phyloP scores from a whole-genome alignment of 1,284 basidiomycete species.

The Filobasidium uniguttulatum region DNA sequence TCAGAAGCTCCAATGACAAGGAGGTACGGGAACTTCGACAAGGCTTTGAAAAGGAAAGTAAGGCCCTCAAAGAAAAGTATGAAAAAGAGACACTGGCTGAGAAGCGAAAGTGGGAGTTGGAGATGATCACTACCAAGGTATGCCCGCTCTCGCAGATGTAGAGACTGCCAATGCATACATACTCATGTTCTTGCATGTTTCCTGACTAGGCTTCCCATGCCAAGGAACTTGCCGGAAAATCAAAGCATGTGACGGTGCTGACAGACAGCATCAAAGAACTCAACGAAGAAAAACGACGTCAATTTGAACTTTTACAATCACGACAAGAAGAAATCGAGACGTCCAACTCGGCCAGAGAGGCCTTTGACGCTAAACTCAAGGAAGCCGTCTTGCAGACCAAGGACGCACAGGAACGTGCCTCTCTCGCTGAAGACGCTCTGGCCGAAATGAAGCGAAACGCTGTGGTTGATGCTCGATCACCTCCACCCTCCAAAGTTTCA shows the following conservation, averaged over 20 bases:
- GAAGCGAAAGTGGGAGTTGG: slow-evolving; percentile 60
- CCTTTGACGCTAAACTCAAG: slow-evolving; percentile 56
- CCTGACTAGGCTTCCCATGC: slow-evolving; percentile 54
- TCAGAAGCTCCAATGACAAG: slow-evolving; percentile 52
- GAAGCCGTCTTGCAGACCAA: slow-evolving; percentile 75
- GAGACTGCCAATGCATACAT: not conserved
- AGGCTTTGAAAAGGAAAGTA: slow-evolving; percentile 65
- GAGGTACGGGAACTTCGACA: slow-evolving; percentile 50
- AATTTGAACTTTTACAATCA: slow-evolving; percentile 71
- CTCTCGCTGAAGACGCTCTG: slow-evolving; percentile 59
- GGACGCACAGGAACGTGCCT: slow-evolving; percentile 56
- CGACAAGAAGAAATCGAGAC: slow-evolving; percentile 79
- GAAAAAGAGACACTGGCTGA: slow-evolving; percentile 58
- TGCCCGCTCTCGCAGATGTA: slow-evolving; percentile 12
- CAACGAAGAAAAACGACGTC: slow-evolving; percentile 53
- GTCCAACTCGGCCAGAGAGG: slow-evolving; percentile 56
- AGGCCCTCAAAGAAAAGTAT: slow-evolving; percentile 47
- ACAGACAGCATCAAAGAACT: slow-evolving; percentile 56
- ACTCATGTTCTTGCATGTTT: not conserved
- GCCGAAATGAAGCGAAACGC: slow-evolving; percentile 36
- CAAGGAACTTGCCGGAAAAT: slow-evolving; percentile 52
- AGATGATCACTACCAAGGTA: slow-evolving; percentile 61
- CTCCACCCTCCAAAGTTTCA: not conserved
- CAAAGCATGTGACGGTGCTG: slow-evolving; percentile 51
- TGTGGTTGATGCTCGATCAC: slow-evolving; percentile 6